Evolutionary conservation across 2,329 filamentous ascomycete genomes (phyloP).

Genomic region (Coniochaeta sp.): DNA sequence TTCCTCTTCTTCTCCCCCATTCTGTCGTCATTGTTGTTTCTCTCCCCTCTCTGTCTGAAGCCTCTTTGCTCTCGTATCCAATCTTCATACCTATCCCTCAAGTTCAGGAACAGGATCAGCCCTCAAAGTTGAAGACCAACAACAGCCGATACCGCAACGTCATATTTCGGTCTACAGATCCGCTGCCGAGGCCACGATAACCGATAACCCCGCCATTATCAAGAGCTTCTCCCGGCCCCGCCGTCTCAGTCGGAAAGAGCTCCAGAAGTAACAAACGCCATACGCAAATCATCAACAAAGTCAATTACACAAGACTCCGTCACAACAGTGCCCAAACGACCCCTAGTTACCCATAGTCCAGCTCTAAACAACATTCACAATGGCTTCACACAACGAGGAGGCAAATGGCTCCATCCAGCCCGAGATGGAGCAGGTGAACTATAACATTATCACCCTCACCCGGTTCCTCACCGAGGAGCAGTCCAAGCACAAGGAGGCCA

Average conservation of each 20-base stretch:
- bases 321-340: neutral
- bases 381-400: slow-evolving; percentile 10
- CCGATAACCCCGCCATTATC: slow-evolving; percentile 1
- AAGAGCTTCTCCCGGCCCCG: neutral
- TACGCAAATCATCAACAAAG: too few species aligned
- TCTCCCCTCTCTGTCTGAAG: neutral
- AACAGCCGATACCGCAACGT: neutral
- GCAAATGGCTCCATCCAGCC: slow-evolving; percentile 29
- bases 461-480: slow-evolving; percentile 96
- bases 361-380: slow-evolving; percentile 10
- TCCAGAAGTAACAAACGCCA: neutral
- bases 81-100: neutral
- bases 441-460: slow-evolving; percentile 90
- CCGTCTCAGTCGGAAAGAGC: neutral
- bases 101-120: neutral
- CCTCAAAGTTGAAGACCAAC: neutral
- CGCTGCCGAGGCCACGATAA: neutral
- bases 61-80: neutral
- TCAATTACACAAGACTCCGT: neutral
- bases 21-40: neutral
- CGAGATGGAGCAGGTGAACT: slow-evolving; percentile 79
- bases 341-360: neutral
- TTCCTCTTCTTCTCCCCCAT: neutral
- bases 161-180: neutral
- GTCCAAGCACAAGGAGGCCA: slow-evolving; percentile 84